Percentiles rank a stretch among this genome's conserved stretches.
phyloP scores from a whole-genome alignment of 345 rosid genomes.

The Syzygium aromaticum region DNA sequence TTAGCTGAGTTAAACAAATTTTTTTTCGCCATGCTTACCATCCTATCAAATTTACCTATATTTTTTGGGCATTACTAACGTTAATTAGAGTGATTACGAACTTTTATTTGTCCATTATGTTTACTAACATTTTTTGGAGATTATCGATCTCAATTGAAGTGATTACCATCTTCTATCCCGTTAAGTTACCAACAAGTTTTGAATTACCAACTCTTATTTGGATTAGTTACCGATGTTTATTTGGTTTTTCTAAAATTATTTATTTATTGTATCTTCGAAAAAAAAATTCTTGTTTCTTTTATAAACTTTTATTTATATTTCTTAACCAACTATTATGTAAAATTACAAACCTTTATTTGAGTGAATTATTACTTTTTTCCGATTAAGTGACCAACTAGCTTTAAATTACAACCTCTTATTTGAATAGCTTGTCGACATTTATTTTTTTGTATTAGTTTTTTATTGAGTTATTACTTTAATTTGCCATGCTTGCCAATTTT shows the following conservation, averaged over 20 bases:
- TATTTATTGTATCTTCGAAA: background rate
- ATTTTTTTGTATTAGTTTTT: background rate
- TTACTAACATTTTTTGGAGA: background rate
- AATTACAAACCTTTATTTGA: background rate
- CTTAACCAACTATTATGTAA: background rate
- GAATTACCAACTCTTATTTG: background rate
- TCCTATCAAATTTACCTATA: background rate
- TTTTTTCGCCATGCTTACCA: background rate
- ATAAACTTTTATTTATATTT: background rate
- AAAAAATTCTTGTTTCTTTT: background rate
- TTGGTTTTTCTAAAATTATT: background rate
- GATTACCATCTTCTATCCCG: background rate
- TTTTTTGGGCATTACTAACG: background rate
- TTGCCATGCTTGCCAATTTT: background rate
- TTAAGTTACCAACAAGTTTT: background rate
- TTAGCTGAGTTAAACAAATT: background rate
- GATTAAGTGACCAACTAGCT: background rate
- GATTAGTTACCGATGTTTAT: fast-evolving
- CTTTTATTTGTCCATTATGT: background rate
- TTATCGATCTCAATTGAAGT: background rate
- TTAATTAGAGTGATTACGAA: background rate
- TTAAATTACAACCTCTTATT: background rate
- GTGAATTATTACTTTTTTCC: background rate
- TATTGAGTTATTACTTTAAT: background rate
- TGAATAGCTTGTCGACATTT: background rate